Conservation (phyloP, 2,329 filamentous ascomycete species). For the Monosporascus sp. region DNA sequence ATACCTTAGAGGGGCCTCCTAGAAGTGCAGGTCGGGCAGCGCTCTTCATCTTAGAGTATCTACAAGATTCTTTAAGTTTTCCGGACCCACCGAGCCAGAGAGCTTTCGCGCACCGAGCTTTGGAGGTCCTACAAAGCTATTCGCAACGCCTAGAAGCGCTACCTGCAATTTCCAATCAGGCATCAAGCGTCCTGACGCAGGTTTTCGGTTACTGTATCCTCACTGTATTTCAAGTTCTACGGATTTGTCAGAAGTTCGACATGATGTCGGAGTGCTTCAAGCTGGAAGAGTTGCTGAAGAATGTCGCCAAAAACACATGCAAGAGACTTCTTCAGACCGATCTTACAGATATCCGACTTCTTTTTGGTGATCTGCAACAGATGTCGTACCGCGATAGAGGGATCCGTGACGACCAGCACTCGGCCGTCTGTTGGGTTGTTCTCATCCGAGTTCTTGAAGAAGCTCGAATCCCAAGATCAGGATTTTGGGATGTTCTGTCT, state of each 20-base stretch:
- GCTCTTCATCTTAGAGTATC: conserved; percentile 44
- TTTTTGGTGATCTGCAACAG: conserved; percentile 45
- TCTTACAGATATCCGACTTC: conserved; percentile 35
- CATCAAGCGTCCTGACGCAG: conserved; percentile 29
- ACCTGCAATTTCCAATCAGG: conserved; percentile 4
- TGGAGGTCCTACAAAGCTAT: conserved; percentile 40
- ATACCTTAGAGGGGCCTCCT: conserved; percentile 7
- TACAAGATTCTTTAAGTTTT: conserved; percentile 39
- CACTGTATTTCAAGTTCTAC: conserved; percentile 33
- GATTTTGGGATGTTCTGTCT: conserved; percentile 58
- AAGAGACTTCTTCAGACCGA: conserved; percentile 37
- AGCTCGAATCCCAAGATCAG: conserved; percentile 43
- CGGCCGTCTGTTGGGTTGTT: conserved; percentile 53
- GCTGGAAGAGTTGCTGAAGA: conserved; percentile 45
- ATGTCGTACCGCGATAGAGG: conserved; percentile 44
- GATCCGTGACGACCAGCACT: conserved; percentile 40
- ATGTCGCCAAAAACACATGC: conserved; percentile 33
- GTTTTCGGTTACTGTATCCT: conserved; percentile 33
- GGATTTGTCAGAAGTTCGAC: conserved; percentile 35
- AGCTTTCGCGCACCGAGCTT: conserved; percentile 38
- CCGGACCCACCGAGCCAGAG: conserved; percentile 27
- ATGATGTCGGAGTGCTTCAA: conserved; percentile 33
- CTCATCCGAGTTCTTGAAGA: conserved; percentile 49
- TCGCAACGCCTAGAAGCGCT: conserved; percentile 29
- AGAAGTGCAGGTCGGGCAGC: conserved; percentile 27